Conservation (phyloP, 257 asterid species). For the Eucommia ulmoides region DNA sequence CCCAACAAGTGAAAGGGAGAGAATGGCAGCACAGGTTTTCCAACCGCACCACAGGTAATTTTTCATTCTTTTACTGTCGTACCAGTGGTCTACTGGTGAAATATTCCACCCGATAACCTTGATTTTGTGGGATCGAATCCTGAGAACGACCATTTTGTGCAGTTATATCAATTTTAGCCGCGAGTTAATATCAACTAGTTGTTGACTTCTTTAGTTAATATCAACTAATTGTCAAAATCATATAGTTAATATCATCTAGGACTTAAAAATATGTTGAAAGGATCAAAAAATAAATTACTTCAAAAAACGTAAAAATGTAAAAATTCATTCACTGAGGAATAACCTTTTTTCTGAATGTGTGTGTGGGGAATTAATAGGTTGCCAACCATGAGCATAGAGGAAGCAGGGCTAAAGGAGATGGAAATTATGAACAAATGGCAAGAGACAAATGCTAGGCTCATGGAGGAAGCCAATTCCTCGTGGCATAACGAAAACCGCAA, state of each 20-base stretch:
- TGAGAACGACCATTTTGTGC: too few species aligned
- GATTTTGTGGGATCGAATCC: background rate
- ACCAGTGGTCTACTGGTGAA: background rate
- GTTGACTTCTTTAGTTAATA: too few species aligned
- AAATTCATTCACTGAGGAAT: too few species aligned
- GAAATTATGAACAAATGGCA: conserved; percentile 94
- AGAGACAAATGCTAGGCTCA: conserved; percentile 49
- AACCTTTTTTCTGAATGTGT: background rate
- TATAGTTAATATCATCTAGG: too few species aligned
- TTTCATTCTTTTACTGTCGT: too few species aligned
- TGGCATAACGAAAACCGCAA: conserved; percentile 56
- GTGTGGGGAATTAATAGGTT: conserved; percentile 26
- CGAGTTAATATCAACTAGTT: too few species aligned
- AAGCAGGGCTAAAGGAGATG: conserved; percentile 96
- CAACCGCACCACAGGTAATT: conserved; percentile 79
- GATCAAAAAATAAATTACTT: too few species aligned
- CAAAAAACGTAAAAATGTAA: too few species aligned
- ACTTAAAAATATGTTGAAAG: too few species aligned
- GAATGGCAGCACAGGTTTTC: conserved; percentile 89
- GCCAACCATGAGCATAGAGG: conserved; percentile 99
- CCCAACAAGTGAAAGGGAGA: conserved; percentile 83
- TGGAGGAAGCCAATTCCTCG: conserved; percentile 91
- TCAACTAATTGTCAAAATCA: too few species aligned
- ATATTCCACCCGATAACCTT: background rate
- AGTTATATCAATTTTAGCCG: too few species aligned